Evolutionary conservation across 345 rosid genomes (phyloP).

Genomic region (Schrenkiella parvula): DNA sequence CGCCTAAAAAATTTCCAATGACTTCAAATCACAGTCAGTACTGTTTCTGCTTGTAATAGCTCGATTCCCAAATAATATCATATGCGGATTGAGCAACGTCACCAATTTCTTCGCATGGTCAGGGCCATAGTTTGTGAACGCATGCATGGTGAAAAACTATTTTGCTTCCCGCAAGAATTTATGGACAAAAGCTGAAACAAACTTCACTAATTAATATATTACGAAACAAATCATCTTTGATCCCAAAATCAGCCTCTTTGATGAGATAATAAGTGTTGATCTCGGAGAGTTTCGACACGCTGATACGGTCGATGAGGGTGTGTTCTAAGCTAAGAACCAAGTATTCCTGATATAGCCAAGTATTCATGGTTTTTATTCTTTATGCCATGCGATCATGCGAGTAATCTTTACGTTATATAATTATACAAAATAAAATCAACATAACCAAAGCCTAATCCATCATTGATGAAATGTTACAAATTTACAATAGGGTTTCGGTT

Average conservation of each 20-base stretch:
- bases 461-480: not conserved
- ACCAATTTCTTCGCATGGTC: not conserved
- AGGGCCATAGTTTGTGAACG: not conserved
- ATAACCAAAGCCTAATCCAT: not conserved
- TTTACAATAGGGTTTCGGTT: not conserved
- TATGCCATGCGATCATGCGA: too few species aligned
- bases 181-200: not conserved
- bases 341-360: not conserved
- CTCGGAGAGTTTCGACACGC: not conserved
- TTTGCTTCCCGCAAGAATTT: not conserved
- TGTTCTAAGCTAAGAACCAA: constrained; percentile 20
- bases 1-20: constrained; percentile 3
- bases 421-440: too few species aligned
- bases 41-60: constrained; percentile 3
- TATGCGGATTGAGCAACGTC: constrained; percentile 9
- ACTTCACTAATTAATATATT: too few species aligned
- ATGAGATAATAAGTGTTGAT: not conserved
- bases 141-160: not conserved
- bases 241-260: not conserved
- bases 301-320: not conserved
- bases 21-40: not conserved
- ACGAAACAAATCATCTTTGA: not conserved
- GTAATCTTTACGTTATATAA: too few species aligned
- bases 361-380: too few species aligned
- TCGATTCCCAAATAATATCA: constrained; percentile 2